Base-by-base conservation (phyloP, 2,329 filamentous ascomycete genomes). In the Ceratocystiopsis minuta region DNA sequence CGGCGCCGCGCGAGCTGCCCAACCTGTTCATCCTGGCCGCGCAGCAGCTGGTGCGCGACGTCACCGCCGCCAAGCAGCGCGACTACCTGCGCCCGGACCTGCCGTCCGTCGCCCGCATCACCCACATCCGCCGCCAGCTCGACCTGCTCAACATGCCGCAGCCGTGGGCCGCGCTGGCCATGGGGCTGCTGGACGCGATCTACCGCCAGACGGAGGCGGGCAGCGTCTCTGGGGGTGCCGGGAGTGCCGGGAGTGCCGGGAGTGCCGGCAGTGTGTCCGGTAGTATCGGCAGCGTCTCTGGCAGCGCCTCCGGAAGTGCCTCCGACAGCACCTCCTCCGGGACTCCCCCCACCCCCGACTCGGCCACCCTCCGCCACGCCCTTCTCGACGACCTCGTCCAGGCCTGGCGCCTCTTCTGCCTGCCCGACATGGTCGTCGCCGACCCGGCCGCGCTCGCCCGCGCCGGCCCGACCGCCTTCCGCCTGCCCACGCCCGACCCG, bases 301-400 rank as follows among this genome's bases (percentile, higher is more conserved):
- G n/a, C n/a, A n/a, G n/a, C n/a, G n/a, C n/a, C n/a, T n/a, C n/a
- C n/a, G n/a, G n/a, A n/a, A 10, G 24, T 10, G 24, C 24, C 24
- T 6, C 2, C 24, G 20, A 28, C 24, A 10, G 7, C 20, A 20
- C 20, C 20, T 4, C 20, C 20, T 4, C 20, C 20, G 20, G 7
- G 4, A 20, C 20, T 7, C 4, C 20, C 20, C 4, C 20, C 20
- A 7, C 20, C 20, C 4, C 20, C 20, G 11, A 4, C 31, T 3
- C 10, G 6, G 31, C 32, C 32, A 12, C 37, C 16, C 17, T 16
- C 41, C 6, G 52, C 49, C 37, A 48, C 47, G 49, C 49, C 11
- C 54, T 64, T 43, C 48, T 64, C 3, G 47, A 49, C 16, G 63
- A 65, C 45, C 54, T 66, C 4, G 49, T 64, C 15, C 55, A 60